A percentile compares a stretch with the other conserved stretches of the same genome.
Evolutionary conservation across 495 filamentous ascomycete genomes (phyloP).

Genomic region (Aspergillus sparsus): DNA sequence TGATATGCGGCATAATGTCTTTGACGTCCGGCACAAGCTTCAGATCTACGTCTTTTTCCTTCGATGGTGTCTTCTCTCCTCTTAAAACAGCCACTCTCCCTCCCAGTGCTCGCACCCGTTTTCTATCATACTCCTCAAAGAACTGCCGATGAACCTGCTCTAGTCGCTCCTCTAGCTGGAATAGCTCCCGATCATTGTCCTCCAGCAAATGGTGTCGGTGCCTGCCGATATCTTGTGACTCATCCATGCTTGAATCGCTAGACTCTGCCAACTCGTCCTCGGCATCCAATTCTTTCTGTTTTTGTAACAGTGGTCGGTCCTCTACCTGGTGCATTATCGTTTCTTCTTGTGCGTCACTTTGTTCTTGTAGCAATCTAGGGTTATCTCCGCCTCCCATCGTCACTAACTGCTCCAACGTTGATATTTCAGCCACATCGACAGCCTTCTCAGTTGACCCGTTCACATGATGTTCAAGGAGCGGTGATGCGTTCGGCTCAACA

Average conservation of each 20-base stretch:
- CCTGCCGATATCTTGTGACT: slow-evolving; percentile 44
- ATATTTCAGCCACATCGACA: slow-evolving; percentile 40
- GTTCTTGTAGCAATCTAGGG: slow-evolving; percentile 66
- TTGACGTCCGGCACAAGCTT: slow-evolving; percentile 82
- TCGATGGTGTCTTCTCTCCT: slow-evolving; percentile 50
- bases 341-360: slow-evolving; percentile 80
- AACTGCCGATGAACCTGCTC: slow-evolving; percentile 73
- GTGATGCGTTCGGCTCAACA: slow-evolving; percentile 25
- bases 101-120: slow-evolving; percentile 49
- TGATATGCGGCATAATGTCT: slow-evolving; percentile 74
- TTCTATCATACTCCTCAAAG: slow-evolving; percentile 75
- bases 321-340: slow-evolving; percentile 84
- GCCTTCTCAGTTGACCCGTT: slow-evolving; percentile 36
- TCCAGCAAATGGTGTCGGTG: slow-evolving; percentile 77
- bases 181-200: slow-evolving; percentile 81
- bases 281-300: slow-evolving; percentile 84
- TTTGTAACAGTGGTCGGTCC: slow-evolving; percentile 80
- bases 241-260: slow-evolving; percentile 42
- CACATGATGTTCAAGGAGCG: slow-evolving; percentile 35
- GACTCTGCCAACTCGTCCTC: slow-evolving; percentile 68
- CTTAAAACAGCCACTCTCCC: slow-evolving; percentile 61
- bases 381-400: slow-evolving; percentile 76
- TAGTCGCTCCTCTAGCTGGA: slow-evolving; percentile 70
- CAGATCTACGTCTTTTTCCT: slow-evolving; percentile 60
- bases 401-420: slow-evolving; percentile 72